Conservation (phyloP, 1,284 basidiomycete species). For the Ustilago hordei region DNA sequence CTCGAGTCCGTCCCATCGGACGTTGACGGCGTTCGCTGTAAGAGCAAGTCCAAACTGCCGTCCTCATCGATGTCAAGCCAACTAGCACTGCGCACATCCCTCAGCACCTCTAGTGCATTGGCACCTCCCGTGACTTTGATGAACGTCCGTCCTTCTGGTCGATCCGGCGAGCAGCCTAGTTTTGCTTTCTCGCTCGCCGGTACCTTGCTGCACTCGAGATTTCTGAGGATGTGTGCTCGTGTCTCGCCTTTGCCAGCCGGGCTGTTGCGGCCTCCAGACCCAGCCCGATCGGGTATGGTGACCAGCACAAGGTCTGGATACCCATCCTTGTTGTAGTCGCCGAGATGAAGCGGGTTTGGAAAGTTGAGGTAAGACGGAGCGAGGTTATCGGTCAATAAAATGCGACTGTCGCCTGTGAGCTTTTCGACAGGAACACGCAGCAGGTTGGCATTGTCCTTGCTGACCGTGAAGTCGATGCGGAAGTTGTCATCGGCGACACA, state of each 20-base stretch:
- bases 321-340: slow-evolving; percentile 93
- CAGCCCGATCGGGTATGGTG: slow-evolving; percentile 72
- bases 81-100: slow-evolving; percentile 82
- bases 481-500: slow-evolving; percentile 86
- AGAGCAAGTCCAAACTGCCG: slow-evolving; percentile 90
- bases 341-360: slow-evolving; percentile 83
- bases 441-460: slow-evolving; percentile 75
- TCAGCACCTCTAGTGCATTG: slow-evolving; percentile 77
- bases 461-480: slow-evolving; percentile 78
- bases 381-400: slow-evolving; percentile 76
- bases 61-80: slow-evolving; percentile 97
- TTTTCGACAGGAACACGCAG: slow-evolving; percentile 77
- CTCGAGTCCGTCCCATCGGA: slow-evolving; percentile 47
- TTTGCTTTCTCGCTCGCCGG: slow-evolving; percentile 23
- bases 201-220: slow-evolving; percentile 77
- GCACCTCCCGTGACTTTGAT: slow-evolving; percentile 74
- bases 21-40: slow-evolving; percentile 75
- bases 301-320: slow-evolving; percentile 86
- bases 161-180: slow-evolving; percentile 36
- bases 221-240: slow-evolving; percentile 79
- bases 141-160: slow-evolving; percentile 43
- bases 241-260: slow-evolving; percentile 65
- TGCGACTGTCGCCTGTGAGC: slow-evolving; percentile 73
- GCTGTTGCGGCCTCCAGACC: slow-evolving; percentile 58
- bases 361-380: slow-evolving; percentile 72